Evolutionary conservation across 2,329 filamentous ascomycete species (phyloP).

Genomic region (Pseudocercospora ulei): DNA sequence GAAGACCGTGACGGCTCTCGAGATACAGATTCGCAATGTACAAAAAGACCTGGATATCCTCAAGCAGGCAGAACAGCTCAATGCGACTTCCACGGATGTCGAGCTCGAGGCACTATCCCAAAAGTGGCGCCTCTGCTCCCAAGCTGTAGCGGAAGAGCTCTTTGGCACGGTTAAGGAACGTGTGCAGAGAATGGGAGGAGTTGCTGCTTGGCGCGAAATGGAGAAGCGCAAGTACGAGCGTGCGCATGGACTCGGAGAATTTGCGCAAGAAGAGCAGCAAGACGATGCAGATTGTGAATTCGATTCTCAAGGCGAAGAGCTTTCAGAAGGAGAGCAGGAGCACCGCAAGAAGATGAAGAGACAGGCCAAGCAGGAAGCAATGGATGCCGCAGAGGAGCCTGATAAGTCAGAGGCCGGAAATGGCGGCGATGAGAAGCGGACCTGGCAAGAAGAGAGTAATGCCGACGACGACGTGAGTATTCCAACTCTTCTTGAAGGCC

Average conservation of each 20-base stretch:
- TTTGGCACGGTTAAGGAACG: constrained; percentile 53
- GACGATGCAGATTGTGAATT: constrained; percentile 35
- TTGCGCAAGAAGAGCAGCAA: constrained; percentile 32
- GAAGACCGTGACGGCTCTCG: constrained; percentile 24
- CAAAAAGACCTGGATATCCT: constrained; percentile 44
- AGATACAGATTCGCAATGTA: constrained; percentile 36
- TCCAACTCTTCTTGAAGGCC: neutral
- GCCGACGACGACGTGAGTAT: constrained; percentile 37
- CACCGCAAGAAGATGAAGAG: constrained; percentile 43
- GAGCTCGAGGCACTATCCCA: constrained; percentile 49
- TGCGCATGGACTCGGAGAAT: constrained; percentile 26
- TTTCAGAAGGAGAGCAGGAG: constrained; percentile 36
- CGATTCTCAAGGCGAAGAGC: constrained; percentile 31
- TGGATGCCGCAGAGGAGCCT: constrained; percentile 30
- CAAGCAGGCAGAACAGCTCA: constrained; percentile 47
- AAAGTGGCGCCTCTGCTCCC: constrained; percentile 54
- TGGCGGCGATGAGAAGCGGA: constrained; percentile 35
- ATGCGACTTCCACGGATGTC: constrained; percentile 40
- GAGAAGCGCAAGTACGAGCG: constrained; percentile 32
- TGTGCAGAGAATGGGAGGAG: constrained; percentile 54
- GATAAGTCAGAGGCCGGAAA: constrained; percentile 34
- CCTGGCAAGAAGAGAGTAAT: constrained; percentile 31
- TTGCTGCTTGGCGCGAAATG: constrained; percentile 43
- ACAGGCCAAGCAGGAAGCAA: constrained; percentile 43
- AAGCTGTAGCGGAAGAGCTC: constrained; percentile 58